Base-by-base conservation (phyloP, 495 filamentous ascomycete species). In the Evernia prunastri region DNA sequence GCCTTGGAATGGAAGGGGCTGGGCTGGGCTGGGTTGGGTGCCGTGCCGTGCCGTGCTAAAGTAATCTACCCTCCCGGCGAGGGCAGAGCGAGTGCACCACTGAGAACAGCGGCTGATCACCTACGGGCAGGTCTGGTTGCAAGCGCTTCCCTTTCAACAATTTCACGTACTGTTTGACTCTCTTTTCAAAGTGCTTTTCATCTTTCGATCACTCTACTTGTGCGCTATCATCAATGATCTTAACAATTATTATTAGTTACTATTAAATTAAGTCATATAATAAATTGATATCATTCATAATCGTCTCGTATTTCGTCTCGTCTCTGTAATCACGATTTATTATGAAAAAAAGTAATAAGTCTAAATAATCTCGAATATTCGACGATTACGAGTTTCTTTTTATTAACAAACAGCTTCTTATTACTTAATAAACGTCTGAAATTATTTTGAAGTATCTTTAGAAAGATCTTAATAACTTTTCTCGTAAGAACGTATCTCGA, bases 141-240 rank as follows among this genome's bases (percentile, higher is more conserved):
- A 82, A 84, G 79, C 82, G 82, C 82, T 86, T 86, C 83, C 82
- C 83, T 86, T 85, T 86, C 80, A 87, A 85, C 80, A 87, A 86
- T 86, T 87, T 87, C 80, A 86, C 83, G 80, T 86, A 78, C 83
- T 86, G 72, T 86, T 87, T 86, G 78, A 85, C 81, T 84, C 80
- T 84, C 80, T 85, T 86, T 86, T 79, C 80, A 86, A 86, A 84
- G 81, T 85, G 78, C 82, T 86, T 84, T 87, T 86, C 77, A 86
- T 85, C 79, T 86, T 84, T 42, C 39, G 39, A 42, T 42, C 39
- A 42, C 39, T 42, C 12, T 42, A 42, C 39, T 42, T 42, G 39
- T 42, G 39, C 39, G 39, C 12, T 42, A 42, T 42, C 13, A 42
- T 42, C 13, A 42, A 42, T 42, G 39, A 42, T 42, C 12, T 42